Conservation (phyloP, 495 filamentous ascomycete genomes). For the Cudoniella acicularis region DNA sequence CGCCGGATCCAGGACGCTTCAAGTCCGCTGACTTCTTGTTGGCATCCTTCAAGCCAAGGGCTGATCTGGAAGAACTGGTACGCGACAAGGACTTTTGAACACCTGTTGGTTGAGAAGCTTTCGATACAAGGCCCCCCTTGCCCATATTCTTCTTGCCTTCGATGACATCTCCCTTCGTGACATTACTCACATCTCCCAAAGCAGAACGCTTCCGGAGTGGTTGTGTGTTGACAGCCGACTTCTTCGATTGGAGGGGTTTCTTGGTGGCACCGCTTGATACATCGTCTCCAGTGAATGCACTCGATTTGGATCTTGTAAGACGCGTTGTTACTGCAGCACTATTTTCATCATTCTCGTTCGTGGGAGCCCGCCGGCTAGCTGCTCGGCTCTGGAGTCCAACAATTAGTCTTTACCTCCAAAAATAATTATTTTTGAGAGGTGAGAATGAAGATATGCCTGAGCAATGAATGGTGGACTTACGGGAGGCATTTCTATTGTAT, state of each 20-base stretch:
- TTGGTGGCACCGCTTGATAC: slow-evolving; percentile 55
- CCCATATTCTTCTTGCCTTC: slow-evolving; percentile 69
- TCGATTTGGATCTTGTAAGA: slow-evolving; percentile 89
- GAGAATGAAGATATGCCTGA: slow-evolving; percentile 6
- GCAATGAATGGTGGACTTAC: slow-evolving; percentile 36
- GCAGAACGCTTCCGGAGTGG: slow-evolving; percentile 64
- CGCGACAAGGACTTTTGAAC: slow-evolving; percentile 69
- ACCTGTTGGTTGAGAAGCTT: slow-evolving; percentile 69
- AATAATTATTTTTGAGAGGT: slow-evolving; percentile 15
- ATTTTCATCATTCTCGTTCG: slow-evolving; percentile 96
- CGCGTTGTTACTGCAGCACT: slow-evolving; percentile 59
- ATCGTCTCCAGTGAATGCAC: slow-evolving; percentile 61
- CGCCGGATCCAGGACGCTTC: slow-evolving; percentile 71
- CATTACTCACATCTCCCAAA: slow-evolving; percentile 93
- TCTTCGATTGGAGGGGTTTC: slow-evolving; percentile 74
- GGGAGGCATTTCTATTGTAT: slow-evolving; percentile 42
- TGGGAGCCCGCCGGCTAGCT: slow-evolving; percentile 37
- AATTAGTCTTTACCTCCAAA: neutral
- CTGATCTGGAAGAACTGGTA: slow-evolving; percentile 59
- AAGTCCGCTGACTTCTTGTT: slow-evolving; percentile 60
- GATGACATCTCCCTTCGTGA: slow-evolving; percentile 65
- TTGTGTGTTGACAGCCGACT: slow-evolving; percentile 52
- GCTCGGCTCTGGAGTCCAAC: slow-evolving; percentile 29
- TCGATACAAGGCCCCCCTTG: slow-evolving; percentile 63
- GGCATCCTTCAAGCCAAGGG: slow-evolving; percentile 58